These are phyloP conservation scores for Didymella arachidicola DNA, from an alignment of 2,329 filamentous ascomycete species.

Conservation along the genomic window DNA sequence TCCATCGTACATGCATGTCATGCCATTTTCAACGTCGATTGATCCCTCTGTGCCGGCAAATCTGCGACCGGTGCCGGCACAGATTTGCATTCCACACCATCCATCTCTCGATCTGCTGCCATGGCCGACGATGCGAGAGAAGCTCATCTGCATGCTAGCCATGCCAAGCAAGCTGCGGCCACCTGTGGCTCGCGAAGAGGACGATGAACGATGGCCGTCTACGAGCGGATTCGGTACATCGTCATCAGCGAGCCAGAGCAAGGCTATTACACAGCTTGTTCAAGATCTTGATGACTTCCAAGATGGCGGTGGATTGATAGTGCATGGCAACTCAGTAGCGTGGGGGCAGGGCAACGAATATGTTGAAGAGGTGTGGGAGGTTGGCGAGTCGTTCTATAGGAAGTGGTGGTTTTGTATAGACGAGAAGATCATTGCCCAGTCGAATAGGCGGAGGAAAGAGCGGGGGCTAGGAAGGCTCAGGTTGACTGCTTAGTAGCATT, in stretches of 20 bases:
- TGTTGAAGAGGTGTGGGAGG: slow-evolving; percentile 62
- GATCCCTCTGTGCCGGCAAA: slow-evolving; percentile 35
- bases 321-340: slow-evolving; percentile 43
- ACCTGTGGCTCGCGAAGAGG: slow-evolving; percentile 50
- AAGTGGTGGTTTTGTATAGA: slow-evolving; percentile 70
- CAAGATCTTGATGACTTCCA: slow-evolving; percentile 65
- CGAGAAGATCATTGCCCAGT: slow-evolving; percentile 60
- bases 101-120: slow-evolving; percentile 66
- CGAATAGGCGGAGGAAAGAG: slow-evolving; percentile 60
- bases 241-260: slow-evolving; percentile 27
- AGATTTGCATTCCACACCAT: slow-evolving; percentile 62
- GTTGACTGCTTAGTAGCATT: slow-evolving; percentile 7
- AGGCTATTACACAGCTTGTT: slow-evolving; percentile 61
- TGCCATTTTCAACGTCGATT: slow-evolving; percentile 19
- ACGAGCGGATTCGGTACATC: not conserved
- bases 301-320: slow-evolving; percentile 55
- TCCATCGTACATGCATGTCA: slow-evolving; percentile 30
- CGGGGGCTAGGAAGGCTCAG: slow-evolving; percentile 52
- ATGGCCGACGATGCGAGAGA: slow-evolving; percentile 60
- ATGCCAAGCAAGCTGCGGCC: slow-evolving; percentile 61
- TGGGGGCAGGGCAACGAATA: slow-evolving; percentile 61
- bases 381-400: slow-evolving; percentile 65
- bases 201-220: slow-evolving; percentile 28
- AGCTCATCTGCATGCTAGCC: slow-evolving; percentile 61
- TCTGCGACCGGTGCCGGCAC: slow-evolving; percentile 61